phyloP scores from a whole-genome alignment of 306 rosid genomes.

The Geum urbanum region DNA sequence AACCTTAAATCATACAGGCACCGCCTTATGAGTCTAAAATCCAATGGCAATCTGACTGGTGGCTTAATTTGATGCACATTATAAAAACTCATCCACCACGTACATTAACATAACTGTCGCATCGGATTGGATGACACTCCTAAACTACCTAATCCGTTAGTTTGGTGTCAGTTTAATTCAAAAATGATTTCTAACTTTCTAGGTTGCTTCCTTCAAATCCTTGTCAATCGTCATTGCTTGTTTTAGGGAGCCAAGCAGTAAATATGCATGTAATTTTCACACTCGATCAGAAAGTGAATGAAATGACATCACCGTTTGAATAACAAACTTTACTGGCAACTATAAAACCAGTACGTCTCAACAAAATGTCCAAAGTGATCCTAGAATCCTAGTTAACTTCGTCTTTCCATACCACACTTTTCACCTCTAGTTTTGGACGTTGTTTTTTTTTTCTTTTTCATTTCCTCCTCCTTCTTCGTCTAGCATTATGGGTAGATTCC shows the following conservation, averaged over 20 bases:
- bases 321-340: constrained; percentile 26
- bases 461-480: no score
- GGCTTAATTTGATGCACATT: constrained; percentile 2
- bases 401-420: background rate
- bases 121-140: constrained; percentile 20
- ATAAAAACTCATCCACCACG: background rate
- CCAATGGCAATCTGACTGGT: constrained; percentile 5
- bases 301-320: constrained; percentile 42
- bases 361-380: constrained; percentile 9
- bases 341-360: constrained; percentile 44
- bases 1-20: constrained; percentile 16
- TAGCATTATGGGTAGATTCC: constrained; percentile 79
- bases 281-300: constrained; percentile 4
- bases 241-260: constrained; percentile 20
- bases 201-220: constrained; percentile 23
- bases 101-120: constrained; percentile 1
- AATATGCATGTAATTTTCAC: background rate
- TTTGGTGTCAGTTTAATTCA: constrained; percentile 19
- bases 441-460: background rate
- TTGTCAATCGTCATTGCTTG: constrained; percentile 24
- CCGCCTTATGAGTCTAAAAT: constrained; percentile 13
- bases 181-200: constrained; percentile 1
- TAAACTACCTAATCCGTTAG: constrained; percentile 50
- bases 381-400: background rate
- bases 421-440: background rate